Evolutionary conservation across 2,329 filamentous ascomycete species (phyloP).

Genomic region (Erysiphe neolycopersici): DNA sequence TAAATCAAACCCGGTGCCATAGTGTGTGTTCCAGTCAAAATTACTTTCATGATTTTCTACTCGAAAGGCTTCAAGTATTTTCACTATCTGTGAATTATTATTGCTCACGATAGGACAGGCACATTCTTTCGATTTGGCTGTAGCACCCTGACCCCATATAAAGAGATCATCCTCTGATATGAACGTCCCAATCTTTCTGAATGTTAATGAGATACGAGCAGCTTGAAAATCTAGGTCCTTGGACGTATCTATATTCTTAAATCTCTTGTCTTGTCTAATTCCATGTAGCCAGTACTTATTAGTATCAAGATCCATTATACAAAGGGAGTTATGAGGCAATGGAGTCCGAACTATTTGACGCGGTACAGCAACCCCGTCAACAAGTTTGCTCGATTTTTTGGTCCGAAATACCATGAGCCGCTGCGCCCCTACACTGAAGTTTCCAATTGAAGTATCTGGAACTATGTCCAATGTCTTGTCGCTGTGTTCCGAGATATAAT

Average conservation of each 20-base stretch:
- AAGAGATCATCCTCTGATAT: slow-evolving; percentile 29
- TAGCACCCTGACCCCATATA: slow-evolving; percentile 88
- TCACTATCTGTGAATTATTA: slow-evolving; percentile 33
- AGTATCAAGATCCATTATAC: slow-evolving; percentile 52
- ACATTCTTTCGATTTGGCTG: slow-evolving; percentile 30
- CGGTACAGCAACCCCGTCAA: slow-evolving; percentile 4
- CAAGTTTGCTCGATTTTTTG: slow-evolving; percentile 31
- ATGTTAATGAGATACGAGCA: slow-evolving; percentile 73
- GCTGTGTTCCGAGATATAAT: slow-evolving; percentile 89
- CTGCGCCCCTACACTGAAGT: slow-evolving; percentile 79
- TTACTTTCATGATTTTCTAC: slow-evolving; percentile 49
- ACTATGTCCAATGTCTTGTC: slow-evolving; percentile 91
- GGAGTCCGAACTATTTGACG: slow-evolving; percentile 27
- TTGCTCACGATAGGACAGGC: slow-evolving; percentile 44
- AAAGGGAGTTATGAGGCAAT: slow-evolving; percentile 73
- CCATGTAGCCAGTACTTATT: slow-evolving; percentile 77
- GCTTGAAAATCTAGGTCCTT: slow-evolving; percentile 48
- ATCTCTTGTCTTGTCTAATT: slow-evolving; percentile 70
- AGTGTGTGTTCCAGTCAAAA: slow-evolving; percentile 50
- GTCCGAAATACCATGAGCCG: slow-evolving; percentile 73
- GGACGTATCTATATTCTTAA: slow-evolving; percentile 33
- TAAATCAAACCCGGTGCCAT: slow-evolving; percentile 66
- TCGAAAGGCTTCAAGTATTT: slow-evolving; percentile 56
- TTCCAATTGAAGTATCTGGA: slow-evolving; percentile 59
- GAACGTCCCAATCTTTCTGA: slow-evolving; percentile 71